A percentile compares a stretch with the other conserved stretches of the same genome.
These are phyloP conservation scores for Berkeleyomyces rouxiae DNA, from an alignment of 2,329 filamentous ascomycete genomes.

Conservation along the genomic window DNA sequence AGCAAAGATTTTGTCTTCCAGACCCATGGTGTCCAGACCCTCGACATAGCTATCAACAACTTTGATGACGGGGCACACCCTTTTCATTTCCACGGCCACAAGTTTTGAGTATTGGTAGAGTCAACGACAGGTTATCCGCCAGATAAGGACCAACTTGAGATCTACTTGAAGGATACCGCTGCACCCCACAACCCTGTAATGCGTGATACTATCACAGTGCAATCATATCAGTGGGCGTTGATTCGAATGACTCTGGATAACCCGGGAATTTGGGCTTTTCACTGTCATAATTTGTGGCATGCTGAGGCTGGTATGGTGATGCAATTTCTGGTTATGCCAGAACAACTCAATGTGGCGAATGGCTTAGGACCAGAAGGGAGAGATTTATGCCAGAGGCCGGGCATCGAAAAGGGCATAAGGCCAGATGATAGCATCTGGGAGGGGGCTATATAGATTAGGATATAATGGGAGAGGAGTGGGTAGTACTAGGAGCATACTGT, in stretches of 20 bases:
- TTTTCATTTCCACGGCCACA: slow-evolving; percentile 39
- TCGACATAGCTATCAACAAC: slow-evolving; percentile 21
- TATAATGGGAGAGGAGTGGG: not conserved
- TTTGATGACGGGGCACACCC: slow-evolving; percentile 21
- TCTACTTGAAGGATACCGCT: slow-evolving; percentile 17
- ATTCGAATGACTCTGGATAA: slow-evolving; percentile 40
- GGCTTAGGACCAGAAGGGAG: slow-evolving; percentile 14
- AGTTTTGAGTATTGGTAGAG: slow-evolving; percentile 29
- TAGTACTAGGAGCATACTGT: not conserved
- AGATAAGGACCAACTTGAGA: slow-evolving; percentile 15
- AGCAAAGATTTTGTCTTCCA: slow-evolving; percentile 29
- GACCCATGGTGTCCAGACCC: slow-evolving; percentile 32
- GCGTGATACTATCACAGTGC: slow-evolving; percentile 31
- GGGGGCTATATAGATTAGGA: slow-evolving; percentile 16
- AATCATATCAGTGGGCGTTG: slow-evolving; percentile 38
- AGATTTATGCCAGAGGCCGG: slow-evolving; percentile 19
- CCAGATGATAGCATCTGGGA: slow-evolving; percentile 24
- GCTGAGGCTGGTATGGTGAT: slow-evolving; percentile 40
- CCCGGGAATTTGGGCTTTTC: slow-evolving; percentile 40
- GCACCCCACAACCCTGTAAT: slow-evolving; percentile 21
- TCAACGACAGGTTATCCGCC: slow-evolving; percentile 23
- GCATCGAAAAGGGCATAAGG: slow-evolving; percentile 20
- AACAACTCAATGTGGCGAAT: not conserved
- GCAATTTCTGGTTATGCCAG: slow-evolving; percentile 30
- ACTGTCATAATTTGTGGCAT: slow-evolving; percentile 44